Base-by-base conservation (phyloP, 202 grass and related monocot genomes). In the Brachypodium distachyon region DNA sequence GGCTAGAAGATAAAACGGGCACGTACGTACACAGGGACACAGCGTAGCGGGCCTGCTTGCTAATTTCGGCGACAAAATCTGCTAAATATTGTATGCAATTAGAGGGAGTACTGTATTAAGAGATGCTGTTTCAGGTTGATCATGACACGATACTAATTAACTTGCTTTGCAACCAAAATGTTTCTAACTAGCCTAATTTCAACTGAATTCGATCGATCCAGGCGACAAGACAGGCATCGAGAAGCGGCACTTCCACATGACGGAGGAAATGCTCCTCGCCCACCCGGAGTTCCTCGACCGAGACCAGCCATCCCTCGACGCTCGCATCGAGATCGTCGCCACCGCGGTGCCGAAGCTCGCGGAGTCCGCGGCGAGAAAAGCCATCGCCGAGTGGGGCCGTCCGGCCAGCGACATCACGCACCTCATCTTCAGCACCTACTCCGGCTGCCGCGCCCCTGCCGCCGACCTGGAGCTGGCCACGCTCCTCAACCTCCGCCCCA, bases 241-340 rank as follows among this genome's bases (percentile, higher is more conserved):
- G 42, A 87, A 77, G 28, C 66, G 84, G 25, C 81, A 87, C 78
- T 81, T 87, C 72, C 63, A 87, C 72, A 41, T 87, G 49, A 69
- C 7, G 0, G 84, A 77, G 31, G 63, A 87, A 33, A 62, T 76
- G 4, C 19, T 82, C 5, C 4, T 0, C 4, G 72, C 66, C 29
- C 73, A 87, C 51, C 84, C 84, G 36, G 74, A 82, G 75, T 65
- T 77, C 14, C 2, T 40, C 22, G 75, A 77, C 75, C 26, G 12
- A 1, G 26, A 57, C 0, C 12, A 0, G 26, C 54, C 5, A 27
- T 57, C 54, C 12, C 54, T 57, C 0, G 54, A 57, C 26, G 13
- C 2, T 6, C 54, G 54, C 12, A 0, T 57, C 4, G 54, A 6
- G 25, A 57, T 57, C 9, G 26, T 27, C 11, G 12, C 26, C 54